These are phyloP conservation scores for Phytophthora litchii DNA, from an alignment of 352 stramenopile species.

Conservation along the genomic window DNA sequence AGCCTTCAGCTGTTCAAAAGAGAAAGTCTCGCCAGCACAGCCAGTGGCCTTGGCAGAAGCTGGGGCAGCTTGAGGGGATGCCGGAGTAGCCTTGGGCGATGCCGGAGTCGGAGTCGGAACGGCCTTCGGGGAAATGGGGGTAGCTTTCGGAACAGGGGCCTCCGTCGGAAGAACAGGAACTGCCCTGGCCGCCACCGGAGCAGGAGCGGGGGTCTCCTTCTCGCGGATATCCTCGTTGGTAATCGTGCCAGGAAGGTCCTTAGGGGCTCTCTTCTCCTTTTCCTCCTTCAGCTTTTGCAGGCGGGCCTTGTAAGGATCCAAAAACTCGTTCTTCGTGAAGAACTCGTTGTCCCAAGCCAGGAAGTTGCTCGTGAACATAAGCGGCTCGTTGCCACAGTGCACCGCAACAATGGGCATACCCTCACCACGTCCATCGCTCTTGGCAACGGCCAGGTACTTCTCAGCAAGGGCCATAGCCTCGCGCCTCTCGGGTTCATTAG, in stretches of 20 bases:
- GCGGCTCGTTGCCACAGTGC: conserved; percentile 80
- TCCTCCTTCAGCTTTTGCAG: conserved; percentile 80
- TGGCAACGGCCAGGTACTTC: conserved; percentile 73
- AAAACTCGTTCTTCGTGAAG: conserved; percentile 86
- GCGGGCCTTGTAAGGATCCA: conserved; percentile 90
- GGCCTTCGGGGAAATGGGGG: conserved; percentile 14
- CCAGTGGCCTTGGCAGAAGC: conserved; percentile 36
- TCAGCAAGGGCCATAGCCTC: conserved; percentile 65
- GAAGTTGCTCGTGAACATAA: conserved; percentile 93
- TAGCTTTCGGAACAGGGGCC: conserved; percentile 9
- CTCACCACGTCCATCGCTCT: conserved; percentile 81
- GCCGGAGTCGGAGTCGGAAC: conserved; percentile 9
- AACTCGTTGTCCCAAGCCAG: conserved; percentile 86
- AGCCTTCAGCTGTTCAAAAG: conserved; percentile 69
- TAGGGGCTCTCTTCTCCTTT: conserved; percentile 73
- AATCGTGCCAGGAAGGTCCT: conserved; percentile 62
- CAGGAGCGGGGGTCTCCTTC: conserved; percentile 27
- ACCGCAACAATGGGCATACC: conserved; percentile 87
- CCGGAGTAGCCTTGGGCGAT: conserved; percentile 17
- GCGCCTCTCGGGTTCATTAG: conserved; percentile 79
- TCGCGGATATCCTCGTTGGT: conserved; percentile 53
- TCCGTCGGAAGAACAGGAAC: conserved; percentile 36
- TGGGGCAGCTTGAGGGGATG: conserved; percentile 5
- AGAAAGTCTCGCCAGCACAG: conserved; percentile 47
- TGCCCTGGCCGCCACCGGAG: conserved; percentile 9